Conservation (phyloP, 345 rosid species). For the Melaleuca alternifolia region DNA sequence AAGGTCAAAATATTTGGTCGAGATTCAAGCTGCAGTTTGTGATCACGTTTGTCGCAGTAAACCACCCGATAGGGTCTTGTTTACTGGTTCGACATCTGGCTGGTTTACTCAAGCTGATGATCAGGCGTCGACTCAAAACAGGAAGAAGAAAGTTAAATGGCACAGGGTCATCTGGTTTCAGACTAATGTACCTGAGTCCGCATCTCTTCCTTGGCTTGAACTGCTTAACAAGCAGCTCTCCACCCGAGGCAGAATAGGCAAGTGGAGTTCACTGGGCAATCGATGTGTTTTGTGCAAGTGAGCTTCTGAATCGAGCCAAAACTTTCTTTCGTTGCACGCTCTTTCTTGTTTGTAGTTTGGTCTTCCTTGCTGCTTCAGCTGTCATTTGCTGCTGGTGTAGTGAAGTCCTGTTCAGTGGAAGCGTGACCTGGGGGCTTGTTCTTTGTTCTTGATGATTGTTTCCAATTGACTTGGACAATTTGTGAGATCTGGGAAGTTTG, state of each 20-base stretch:
- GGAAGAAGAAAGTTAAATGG: not conserved
- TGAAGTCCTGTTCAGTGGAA: not conserved
- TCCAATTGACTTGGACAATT: not conserved
- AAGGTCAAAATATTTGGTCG: not conserved
- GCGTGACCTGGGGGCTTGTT: no score
- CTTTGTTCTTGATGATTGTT: not conserved
- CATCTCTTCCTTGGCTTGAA: not conserved
- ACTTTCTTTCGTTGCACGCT: no score
- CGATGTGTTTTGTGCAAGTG: no score
- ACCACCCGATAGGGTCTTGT: not conserved
- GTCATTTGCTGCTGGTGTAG: not conserved
- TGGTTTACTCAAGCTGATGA: not conserved
- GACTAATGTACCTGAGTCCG: not conserved
- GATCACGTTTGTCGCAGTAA: fast-evolving
- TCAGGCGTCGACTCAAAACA: not conserved
- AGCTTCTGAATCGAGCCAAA: no score
- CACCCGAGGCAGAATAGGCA: not conserved
- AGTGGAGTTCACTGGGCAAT: not conserved
- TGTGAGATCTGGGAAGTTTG: not conserved
- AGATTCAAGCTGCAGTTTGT: not conserved
- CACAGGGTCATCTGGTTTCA: not conserved
- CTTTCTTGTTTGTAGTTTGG: no score
- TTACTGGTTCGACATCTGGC: not conserved
- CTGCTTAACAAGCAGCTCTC: not conserved
- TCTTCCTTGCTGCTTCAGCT: no score